phyloP scores from a whole-genome alignment of 768 basidiomycete genomes.

The Ephemerocybe angulata region DNA sequence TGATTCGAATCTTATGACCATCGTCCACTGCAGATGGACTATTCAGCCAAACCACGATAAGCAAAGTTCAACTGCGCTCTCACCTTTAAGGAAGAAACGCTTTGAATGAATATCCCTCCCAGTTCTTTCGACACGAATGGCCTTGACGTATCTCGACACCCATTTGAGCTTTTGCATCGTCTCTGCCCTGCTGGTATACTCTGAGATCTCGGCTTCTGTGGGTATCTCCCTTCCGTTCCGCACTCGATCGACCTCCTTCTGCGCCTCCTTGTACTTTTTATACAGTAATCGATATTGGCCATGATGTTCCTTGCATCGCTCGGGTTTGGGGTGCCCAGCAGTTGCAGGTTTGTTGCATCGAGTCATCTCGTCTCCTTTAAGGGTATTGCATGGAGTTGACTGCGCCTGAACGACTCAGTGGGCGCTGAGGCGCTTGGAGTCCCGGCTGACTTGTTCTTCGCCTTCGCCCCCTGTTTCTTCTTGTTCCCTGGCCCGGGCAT shows the following conservation, averaged over 20 bases:
- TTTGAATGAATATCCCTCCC: constrained; percentile 28
- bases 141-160: constrained; percentile 24
- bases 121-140: constrained; percentile 26
- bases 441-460: background rate
- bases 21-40: constrained; percentile 22
- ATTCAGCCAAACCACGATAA: background rate
- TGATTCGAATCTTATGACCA: constrained; percentile 27
- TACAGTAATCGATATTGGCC: constrained; percentile 4
- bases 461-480: background rate
- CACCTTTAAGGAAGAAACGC: constrained; percentile 31
- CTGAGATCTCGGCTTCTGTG: background rate
- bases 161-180: constrained; percentile 1
- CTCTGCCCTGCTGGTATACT: background rate
- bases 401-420: background rate
- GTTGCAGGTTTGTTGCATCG: constrained; percentile 8
- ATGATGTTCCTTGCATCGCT: constrained; percentile 9
- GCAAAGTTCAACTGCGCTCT: background rate
- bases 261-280: constrained; percentile 11
- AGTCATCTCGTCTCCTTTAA: constrained; percentile 12
- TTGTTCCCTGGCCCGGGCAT: background rate
- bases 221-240: constrained; percentile 4
- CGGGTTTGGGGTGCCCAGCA: background rate
- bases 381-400: constrained; percentile 3
- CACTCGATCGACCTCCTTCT: constrained; percentile 7
- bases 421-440: background rate